Percentiles rank a stretch among this genome's conserved stretches.
phyloP scores from a whole-genome alignment of 2,329 filamentous ascomycete species.

The Microcyclosporella mali region DNA sequence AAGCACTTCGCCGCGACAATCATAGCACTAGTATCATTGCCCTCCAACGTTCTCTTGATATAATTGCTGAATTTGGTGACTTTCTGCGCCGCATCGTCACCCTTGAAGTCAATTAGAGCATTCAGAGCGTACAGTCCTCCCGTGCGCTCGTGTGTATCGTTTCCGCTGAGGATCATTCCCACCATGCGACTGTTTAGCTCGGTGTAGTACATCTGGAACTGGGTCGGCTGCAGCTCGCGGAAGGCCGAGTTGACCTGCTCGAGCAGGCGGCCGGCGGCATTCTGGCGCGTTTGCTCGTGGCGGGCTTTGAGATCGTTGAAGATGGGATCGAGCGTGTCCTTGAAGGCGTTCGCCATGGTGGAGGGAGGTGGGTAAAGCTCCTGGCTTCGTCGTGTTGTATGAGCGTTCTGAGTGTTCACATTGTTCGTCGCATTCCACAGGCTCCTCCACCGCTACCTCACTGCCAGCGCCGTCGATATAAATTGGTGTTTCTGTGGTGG shows the following conservation, averaged over 20 bases:
- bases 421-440: slow-evolving; percentile 6
- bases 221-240: slow-evolving; percentile 68
- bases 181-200: slow-evolving; percentile 60
- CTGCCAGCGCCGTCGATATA: no score
- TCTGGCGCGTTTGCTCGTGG: slow-evolving; percentile 24
- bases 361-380: slow-evolving; percentile 1
- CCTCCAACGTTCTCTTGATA: slow-evolving; percentile 77
- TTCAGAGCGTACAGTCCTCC: slow-evolving; percentile 90
- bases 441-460: background rate
- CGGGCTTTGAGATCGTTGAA: slow-evolving; percentile 29
- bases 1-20: slow-evolving; percentile 81
- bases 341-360: slow-evolving; percentile 28
- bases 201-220: slow-evolving; percentile 67
- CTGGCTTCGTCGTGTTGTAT: slow-evolving; percentile 5
- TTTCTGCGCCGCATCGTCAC: slow-evolving; percentile 86
- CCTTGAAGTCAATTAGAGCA: slow-evolving; percentile 90
- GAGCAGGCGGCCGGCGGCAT: slow-evolving; percentile 25
- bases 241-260: slow-evolving; percentile 29
- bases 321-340: slow-evolving; percentile 27
- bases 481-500: no score
- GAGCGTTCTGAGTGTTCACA: slow-evolving; percentile 2
- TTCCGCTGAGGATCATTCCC: slow-evolving; percentile 73
- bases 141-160: slow-evolving; percentile 79
- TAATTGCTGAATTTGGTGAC: slow-evolving; percentile 92
- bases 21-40: slow-evolving; percentile 87